These are phyloP conservation scores for Phyllostachys edulis DNA, from an alignment of 176 grass and related monocot genomes.

Conservation along the genomic window DNA sequence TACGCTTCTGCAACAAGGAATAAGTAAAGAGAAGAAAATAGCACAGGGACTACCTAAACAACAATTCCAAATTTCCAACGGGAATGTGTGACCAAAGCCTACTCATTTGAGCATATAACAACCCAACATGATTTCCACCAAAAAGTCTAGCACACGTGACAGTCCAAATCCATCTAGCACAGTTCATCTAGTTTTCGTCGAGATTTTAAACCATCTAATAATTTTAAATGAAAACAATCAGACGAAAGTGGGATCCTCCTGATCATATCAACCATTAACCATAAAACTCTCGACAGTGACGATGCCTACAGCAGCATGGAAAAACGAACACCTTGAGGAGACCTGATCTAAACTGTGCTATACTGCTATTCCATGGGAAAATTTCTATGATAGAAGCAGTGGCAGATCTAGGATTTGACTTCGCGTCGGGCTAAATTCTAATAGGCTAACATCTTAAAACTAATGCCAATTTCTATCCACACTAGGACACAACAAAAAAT, in stretches of 20 bases:
- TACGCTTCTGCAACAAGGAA: conserved; percentile 30
- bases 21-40: not conserved
- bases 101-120: not conserved
- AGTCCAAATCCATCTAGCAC: not conserved
- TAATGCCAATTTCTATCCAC: no score
- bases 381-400: not conserved
- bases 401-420: no score
- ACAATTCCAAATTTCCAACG: not conserved
- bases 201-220: not conserved
- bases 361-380: not conserved
- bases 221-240: not conserved
- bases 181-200: not conserved
- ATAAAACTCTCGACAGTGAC: not conserved
- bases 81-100: not conserved
- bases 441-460: no score
- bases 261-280: not conserved
- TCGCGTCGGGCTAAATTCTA: no score
- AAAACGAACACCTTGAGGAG: not conserved
- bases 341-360: not conserved
- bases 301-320: not conserved
- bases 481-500: no score
- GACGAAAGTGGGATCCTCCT: not conserved
- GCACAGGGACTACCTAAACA: not conserved
- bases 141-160: not conserved
- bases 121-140: not conserved